Evolutionary conservation across 2,329 filamentous ascomycete species (phyloP).

Genomic region (Aspergillus japonicus): DNA sequence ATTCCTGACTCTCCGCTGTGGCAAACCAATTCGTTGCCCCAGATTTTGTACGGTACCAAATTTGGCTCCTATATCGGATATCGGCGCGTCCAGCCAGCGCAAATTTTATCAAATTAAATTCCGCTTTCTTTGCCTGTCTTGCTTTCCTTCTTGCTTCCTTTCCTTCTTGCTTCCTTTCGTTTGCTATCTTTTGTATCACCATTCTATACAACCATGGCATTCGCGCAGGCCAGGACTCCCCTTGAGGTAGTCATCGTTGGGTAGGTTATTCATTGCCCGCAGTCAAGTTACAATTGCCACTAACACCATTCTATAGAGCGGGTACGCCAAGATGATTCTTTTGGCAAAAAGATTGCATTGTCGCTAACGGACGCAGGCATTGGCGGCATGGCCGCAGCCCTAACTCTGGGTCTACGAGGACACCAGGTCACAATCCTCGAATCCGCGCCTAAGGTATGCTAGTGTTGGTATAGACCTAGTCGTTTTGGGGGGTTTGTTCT

Average conservation of each 20-base stretch:
- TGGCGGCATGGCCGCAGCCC: conserved; percentile 37
- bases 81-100: not conserved
- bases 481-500: not conserved
- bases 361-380: conserved; percentile 27
- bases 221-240: conserved; percentile 26
- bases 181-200: not conserved
- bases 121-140: not conserved
- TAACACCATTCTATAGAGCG: conserved; percentile 24
- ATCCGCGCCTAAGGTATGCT: conserved; percentile 33
- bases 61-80: not conserved
- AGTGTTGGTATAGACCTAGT: not conserved
- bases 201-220: conserved; percentile 17
- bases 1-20: not conserved
- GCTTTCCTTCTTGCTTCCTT: not conserved
- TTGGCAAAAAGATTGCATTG: not conserved
- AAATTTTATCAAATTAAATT: not conserved
- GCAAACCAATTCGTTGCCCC: not conserved
- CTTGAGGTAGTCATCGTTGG: conserved; percentile 36
- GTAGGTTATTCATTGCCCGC: conserved; percentile 20
- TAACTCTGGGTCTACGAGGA: conserved; percentile 34
- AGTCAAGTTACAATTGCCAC: not conserved
- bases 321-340: conserved; percentile 23
- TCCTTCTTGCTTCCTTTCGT: not conserved
- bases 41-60: not conserved
- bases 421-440: conserved; percentile 36